Percentiles rank a stretch among this genome's conserved stretches.
phyloP scores from a whole-genome alignment of 208 protist genomes.

The Acanthamoeba triangularis region DNA sequence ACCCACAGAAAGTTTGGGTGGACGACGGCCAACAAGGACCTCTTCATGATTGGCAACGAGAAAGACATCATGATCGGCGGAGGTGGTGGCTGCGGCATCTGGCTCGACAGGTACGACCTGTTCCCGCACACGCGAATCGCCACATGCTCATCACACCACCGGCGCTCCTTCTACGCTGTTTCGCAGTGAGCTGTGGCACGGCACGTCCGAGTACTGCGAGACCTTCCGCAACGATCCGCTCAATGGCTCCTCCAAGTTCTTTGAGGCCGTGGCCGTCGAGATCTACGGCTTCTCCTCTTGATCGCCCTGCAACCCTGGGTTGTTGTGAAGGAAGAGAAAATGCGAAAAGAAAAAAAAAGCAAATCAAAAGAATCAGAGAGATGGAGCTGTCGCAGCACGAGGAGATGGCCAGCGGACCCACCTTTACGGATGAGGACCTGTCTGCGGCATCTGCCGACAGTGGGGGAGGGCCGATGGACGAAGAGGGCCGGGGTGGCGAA shows the following conservation, averaged over 20 bases:
- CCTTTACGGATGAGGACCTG: not conserved
- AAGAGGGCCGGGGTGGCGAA: not conserved
- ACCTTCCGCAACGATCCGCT: conserved; percentile 55
- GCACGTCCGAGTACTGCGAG: not conserved
- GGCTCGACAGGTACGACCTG: not conserved
- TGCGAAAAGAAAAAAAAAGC: not conserved
- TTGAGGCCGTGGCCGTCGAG: conserved; percentile 40
- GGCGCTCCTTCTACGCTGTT: not conserved
- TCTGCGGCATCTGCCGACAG: not conserved
- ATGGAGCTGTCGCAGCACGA: not conserved
- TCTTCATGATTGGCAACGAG: conserved; percentile 68
- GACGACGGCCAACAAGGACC: conserved; percentile 8
- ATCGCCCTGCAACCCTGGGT: not conserved
- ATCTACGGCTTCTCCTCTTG: conserved; percentile 14
- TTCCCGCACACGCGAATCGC: not conserved
- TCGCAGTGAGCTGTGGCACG: conserved; percentile 59
- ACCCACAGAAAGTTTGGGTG: conserved; percentile 10
- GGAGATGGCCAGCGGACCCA: not conserved
- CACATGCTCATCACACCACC: no score
- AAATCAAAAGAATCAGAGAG: not conserved
- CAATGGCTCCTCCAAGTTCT: conserved; percentile 30
- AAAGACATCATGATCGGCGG: conserved; percentile 29
- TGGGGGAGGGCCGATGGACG: not conserved
- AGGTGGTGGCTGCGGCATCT: not conserved
- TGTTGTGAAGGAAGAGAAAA: not conserved